These are phyloP conservation scores for Euphorbia corollata DNA, from an alignment of 441 rosid genomes.

Conservation along the genomic window DNA sequence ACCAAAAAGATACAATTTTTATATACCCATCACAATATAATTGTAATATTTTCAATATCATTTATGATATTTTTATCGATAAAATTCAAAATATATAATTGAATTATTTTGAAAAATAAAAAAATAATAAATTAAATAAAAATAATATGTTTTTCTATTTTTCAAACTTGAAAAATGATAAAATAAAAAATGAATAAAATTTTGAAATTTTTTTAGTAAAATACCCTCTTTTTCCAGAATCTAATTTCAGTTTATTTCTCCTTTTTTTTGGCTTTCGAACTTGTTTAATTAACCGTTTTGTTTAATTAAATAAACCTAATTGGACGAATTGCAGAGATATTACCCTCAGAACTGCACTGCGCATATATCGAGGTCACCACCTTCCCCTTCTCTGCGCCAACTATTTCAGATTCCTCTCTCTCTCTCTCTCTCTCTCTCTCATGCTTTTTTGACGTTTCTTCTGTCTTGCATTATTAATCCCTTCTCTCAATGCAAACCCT, in stretches of 20 bases:
- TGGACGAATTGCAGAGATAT: not conserved
- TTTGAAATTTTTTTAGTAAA: no score
- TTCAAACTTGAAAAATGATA: no score
- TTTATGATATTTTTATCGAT: no score
- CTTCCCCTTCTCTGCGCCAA: not conserved
- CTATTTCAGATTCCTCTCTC: conserved; percentile 14
- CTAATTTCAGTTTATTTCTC: not conserved
- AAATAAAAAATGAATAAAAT: no score
- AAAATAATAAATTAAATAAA: no score
- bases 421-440: conserved; percentile 5
- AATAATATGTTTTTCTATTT: no score
- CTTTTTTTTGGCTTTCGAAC: not conserved
- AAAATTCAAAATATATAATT: no score
- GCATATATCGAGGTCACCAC: conserved; percentile 20
- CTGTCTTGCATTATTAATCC: not conserved
- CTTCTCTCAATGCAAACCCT: not conserved
- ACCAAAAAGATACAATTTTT: no score
- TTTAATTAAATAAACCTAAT: not conserved
- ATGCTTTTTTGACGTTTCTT: not conserved
- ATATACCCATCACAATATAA: no score
- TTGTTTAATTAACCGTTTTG: not conserved
- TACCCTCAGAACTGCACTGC: no score
- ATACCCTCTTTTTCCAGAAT: not conserved
- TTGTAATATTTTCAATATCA: no score
- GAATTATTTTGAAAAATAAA: no score